These are phyloP conservation scores for Colletotrichum paranaense DNA, from an alignment of 2,329 filamentous ascomycete genomes.

Conservation along the genomic window DNA sequence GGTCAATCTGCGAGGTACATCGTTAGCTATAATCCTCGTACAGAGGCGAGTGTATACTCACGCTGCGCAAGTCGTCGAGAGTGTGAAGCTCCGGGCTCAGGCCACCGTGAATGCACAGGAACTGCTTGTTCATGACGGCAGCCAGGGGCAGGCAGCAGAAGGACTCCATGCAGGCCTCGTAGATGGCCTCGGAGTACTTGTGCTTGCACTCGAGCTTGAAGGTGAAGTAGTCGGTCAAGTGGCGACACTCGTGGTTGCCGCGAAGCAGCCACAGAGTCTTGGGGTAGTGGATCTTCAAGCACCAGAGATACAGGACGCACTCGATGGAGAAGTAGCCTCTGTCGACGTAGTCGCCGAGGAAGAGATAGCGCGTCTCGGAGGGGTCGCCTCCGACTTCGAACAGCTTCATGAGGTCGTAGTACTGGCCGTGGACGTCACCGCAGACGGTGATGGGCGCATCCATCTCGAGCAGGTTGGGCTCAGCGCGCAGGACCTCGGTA, in stretches of 20 bases:
- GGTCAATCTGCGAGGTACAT: slow-evolving; percentile 78
- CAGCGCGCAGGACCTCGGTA: slow-evolving; percentile 85
- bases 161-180: slow-evolving; percentile 98
- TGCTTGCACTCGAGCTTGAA: slow-evolving; percentile 99
- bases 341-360: slow-evolving; percentile 98
- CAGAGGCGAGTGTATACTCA: slow-evolving; percentile 50
- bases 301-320: slow-evolving; percentile 98
- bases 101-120: slow-evolving; percentile 97
- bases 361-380: slow-evolving; percentile 94
- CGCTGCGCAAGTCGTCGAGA: slow-evolving; percentile 90
- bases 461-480: slow-evolving; percentile 98
- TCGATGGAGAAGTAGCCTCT: slow-evolving; percentile 99
- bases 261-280: slow-evolving; percentile 96
- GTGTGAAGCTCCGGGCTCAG: slow-evolving; percentile 96
- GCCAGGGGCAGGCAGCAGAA: slow-evolving; percentile 95
- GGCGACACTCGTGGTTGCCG: slow-evolving; percentile 98
- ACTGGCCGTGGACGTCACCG: slow-evolving; percentile 98
- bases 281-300: slow-evolving; percentile 98
- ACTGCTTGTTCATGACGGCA: slow-evolving; percentile 99
- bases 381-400: slow-evolving; percentile 99
- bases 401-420: slow-evolving; percentile 99
- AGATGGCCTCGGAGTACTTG: slow-evolving; percentile 96
- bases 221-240: slow-evolving; percentile 99
- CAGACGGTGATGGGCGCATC: slow-evolving; percentile 99
- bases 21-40: background rate